A percentile compares a stretch with the other conserved stretches of the same genome.
These are phyloP conservation scores for Fusarium sp. DNA, from an alignment of 2,329 filamentous ascomycete genomes.

Conservation along the genomic window DNA sequence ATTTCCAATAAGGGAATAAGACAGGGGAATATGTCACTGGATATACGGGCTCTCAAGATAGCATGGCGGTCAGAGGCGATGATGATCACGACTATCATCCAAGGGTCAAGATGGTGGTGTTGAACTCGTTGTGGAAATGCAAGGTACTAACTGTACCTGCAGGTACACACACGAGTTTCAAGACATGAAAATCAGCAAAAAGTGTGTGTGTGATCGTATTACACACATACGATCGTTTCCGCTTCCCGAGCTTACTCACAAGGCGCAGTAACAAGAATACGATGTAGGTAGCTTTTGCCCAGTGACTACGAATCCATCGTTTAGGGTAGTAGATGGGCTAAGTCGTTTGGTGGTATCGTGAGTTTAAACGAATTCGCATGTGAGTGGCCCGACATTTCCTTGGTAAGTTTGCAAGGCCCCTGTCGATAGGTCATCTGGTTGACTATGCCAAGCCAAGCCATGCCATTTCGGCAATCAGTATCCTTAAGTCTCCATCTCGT, in stretches of 20 bases:
- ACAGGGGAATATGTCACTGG: slow-evolving; percentile 17
- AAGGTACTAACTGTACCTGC: slow-evolving; percentile 27
- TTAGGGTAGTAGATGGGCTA: slow-evolving; percentile 34
- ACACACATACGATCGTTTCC: slow-evolving; percentile 6
- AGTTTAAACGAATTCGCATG: slow-evolving; percentile 27
- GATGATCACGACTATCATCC: slow-evolving; percentile 34
- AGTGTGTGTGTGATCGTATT: slow-evolving; percentile 12
- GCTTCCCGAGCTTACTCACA: slow-evolving; percentile 15
- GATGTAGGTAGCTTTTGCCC: slow-evolving; percentile 6
- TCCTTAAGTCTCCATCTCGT: background rate
- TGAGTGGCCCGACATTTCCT: slow-evolving; percentile 30
- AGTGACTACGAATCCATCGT: slow-evolving; percentile 7
- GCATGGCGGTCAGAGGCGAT: slow-evolving; percentile 20
- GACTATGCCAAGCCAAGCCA: slow-evolving; percentile 16
- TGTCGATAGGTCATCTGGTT: slow-evolving; percentile 22
- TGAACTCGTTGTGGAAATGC: slow-evolving; percentile 5
- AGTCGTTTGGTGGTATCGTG: slow-evolving; percentile 5
- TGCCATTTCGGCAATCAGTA: slow-evolving; percentile 27
- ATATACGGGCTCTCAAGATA: slow-evolving; percentile 4
- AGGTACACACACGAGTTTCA: slow-evolving; percentile 24
- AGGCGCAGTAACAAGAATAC: slow-evolving; percentile 37
- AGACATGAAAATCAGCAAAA: background rate
- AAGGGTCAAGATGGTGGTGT: slow-evolving; percentile 15
- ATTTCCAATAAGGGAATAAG: slow-evolving; percentile 13
- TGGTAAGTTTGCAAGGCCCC: slow-evolving; percentile 25